Percentiles rank a stretch among this genome's conserved stretches.
Evolutionary conservation across 345 rosid species (phyloP).

Genomic region (Stellera chamaejasme): DNA sequence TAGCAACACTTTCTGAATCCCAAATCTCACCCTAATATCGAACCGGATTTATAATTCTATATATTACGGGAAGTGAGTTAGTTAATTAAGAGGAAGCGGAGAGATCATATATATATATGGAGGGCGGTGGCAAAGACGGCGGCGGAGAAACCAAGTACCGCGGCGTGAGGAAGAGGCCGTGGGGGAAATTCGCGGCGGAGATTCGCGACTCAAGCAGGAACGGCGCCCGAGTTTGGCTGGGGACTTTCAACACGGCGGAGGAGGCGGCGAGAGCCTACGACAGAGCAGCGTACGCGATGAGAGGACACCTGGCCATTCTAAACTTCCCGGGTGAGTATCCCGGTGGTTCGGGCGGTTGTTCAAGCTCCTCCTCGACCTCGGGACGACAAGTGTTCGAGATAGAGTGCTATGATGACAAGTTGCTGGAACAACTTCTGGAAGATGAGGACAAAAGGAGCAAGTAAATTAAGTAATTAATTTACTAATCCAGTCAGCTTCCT

Average conservation of each 20-base stretch:
- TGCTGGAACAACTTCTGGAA: constrained; percentile 80
- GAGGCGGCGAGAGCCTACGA: constrained; percentile 91
- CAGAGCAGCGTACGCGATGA: constrained; percentile 74
- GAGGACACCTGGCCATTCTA: constrained; percentile 70
- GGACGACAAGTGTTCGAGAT: constrained; percentile 61
- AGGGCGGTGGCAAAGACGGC: constrained; percentile 13
- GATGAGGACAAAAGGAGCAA: constrained; percentile 39
- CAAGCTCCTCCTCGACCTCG: constrained; percentile 15
- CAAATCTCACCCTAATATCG: too few species aligned
- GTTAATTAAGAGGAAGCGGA: constrained; percentile 14
- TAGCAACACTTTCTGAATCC: too few species aligned
- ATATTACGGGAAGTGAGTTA: too few species aligned
- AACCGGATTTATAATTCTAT: too few species aligned
- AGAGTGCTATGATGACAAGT: constrained; percentile 64
- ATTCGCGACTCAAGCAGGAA: constrained; percentile 68
- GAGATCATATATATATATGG: constrained; percentile 18
- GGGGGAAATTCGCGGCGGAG: constrained; percentile 96
- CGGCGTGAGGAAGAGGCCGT: constrained; percentile 77
- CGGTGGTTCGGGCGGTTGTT: constrained; percentile 17
- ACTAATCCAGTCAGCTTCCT: background rate
- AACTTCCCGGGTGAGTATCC: constrained; percentile 79
- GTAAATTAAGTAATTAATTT: too few species aligned
- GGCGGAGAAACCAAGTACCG: constrained; percentile 41
- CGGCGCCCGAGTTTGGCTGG: constrained; percentile 86
- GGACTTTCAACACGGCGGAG: constrained; percentile 82